Conservation (phyloP, 1,284 basidiomycete species). For the Rhodofomes roseus region DNA sequence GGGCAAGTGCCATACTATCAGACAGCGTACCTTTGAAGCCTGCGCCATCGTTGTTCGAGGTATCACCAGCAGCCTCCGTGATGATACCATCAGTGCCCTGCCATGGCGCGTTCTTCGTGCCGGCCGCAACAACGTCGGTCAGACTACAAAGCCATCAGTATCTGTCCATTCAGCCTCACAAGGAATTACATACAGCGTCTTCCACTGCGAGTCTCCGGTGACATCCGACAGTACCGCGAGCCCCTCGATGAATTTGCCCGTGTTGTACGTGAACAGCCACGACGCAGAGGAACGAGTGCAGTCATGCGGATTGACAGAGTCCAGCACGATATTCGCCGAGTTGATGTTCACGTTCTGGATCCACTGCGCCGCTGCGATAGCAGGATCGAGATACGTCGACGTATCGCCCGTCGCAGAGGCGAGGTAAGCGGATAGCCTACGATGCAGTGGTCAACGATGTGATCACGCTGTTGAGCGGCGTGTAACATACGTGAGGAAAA, state of each 20-base stretch:
- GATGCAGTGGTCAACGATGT: neutral
- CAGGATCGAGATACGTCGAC: slow-evolving; percentile 40
- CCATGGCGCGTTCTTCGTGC: slow-evolving; percentile 41
- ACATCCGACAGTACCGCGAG: slow-evolving; percentile 40
- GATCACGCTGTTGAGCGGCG: neutral
- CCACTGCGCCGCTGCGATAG: slow-evolving; percentile 43
- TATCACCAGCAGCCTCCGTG: slow-evolving; percentile 41
- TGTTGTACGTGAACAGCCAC: slow-evolving; percentile 50
- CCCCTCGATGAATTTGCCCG: slow-evolving; percentile 49
- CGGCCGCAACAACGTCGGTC: slow-evolving; percentile 33
- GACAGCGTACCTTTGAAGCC: slow-evolving; percentile 43
- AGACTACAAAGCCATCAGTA: slow-evolving; percentile 26
- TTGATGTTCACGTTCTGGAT: slow-evolving; percentile 43
- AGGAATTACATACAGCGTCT: slow-evolving; percentile 23
- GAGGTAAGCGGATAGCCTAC: slow-evolving; percentile 39
- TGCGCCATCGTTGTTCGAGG: slow-evolving; percentile 39
- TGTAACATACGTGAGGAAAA: slow-evolving; percentile 19
- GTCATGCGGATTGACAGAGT: slow-evolving; percentile 41
- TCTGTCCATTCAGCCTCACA: no score
- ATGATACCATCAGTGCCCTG: slow-evolving; percentile 44
- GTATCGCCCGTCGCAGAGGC: slow-evolving; percentile 39
- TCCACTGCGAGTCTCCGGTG: slow-evolving; percentile 40
- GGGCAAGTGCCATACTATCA: neutral
- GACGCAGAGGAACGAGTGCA: slow-evolving; percentile 39
- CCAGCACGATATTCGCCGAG: slow-evolving; percentile 38